Conservation (phyloP, 2,329 filamentous ascomycete species). For the Fusarium chaquense region DNA sequence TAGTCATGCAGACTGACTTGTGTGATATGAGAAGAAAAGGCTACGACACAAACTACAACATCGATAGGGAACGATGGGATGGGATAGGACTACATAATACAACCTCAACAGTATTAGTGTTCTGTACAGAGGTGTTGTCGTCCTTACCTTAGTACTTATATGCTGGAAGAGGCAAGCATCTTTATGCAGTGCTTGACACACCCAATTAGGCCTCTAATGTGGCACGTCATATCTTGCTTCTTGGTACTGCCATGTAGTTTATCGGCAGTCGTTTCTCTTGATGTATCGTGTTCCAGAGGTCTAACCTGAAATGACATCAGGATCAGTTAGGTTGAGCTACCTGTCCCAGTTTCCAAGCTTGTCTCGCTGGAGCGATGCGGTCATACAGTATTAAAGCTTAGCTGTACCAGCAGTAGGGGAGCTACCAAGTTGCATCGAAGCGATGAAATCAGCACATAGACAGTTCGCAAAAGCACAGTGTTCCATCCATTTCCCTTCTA, state of each 20-base stretch:
- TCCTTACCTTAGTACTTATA: not conserved
- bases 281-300: not conserved
- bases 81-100: no score
- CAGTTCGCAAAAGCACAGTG: conserved; percentile 18
- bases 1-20: not conserved
- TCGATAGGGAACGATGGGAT: not conserved
- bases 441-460: conserved; percentile 24
- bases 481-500: conserved; percentile 34
- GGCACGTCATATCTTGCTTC: not conserved
- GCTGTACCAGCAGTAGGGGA: not conserved
- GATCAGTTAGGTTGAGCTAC: not conserved
- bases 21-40: not conserved
- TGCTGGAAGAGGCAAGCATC: not conserved
- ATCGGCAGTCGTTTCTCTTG: not conserved
- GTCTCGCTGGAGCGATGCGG: not conserved
- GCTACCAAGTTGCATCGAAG: not conserved
- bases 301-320: not conserved
- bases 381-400: conserved; percentile 4
- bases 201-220: not conserved
- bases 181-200: not conserved
- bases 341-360: not conserved
- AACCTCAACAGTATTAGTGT: not conserved
- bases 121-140: no score
- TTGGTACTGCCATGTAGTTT: not conserved
- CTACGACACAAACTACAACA: not conserved